Evolutionary conservation across 1,284 basidiomycete species (phyloP).

Genomic region (Rhodotorula glutinis): DNA sequence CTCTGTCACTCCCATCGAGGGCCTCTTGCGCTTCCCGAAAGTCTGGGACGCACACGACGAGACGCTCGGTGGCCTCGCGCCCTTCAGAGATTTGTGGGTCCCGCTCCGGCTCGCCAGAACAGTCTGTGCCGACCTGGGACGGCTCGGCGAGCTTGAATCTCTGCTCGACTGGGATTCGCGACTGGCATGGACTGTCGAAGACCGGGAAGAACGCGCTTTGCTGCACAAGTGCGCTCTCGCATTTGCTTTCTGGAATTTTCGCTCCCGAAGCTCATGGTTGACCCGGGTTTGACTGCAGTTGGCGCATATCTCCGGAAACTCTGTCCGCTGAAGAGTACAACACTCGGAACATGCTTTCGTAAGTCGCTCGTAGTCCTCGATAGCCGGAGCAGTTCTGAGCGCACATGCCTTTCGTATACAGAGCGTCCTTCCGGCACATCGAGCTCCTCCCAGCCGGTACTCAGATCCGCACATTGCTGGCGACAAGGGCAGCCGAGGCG

Average conservation of each 20-base stretch:
- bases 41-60: conserved; percentile 13
- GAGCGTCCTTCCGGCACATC: conserved; percentile 27
- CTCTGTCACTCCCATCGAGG: conserved; percentile 25
- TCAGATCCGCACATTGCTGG: conserved; percentile 32
- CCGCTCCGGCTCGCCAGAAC: conserved; percentile 16
- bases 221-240: conserved; percentile 34
- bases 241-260: not conserved
- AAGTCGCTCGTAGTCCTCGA: not conserved
- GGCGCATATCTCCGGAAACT: conserved; percentile 23
- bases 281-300: conserved; percentile 8
- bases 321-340: conserved; percentile 26
- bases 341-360: conserved; percentile 35
- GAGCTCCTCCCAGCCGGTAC: conserved; percentile 23
- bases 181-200: conserved; percentile 34
- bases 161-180: conserved; percentile 34
- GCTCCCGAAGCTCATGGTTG: not conserved
- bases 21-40: conserved; percentile 19
- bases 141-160: conserved; percentile 21
- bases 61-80: conserved; percentile 29
- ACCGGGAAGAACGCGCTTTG: conserved; percentile 33
- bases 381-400: too few species aligned
- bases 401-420: not conserved
- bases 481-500: not conserved
- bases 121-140: conserved; percentile 7
- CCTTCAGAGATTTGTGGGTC: conserved; percentile 35